Evolutionary conservation across 2,329 filamentous ascomycete species (phyloP).

Genomic region (Neofusicoccum ribis): DNA sequence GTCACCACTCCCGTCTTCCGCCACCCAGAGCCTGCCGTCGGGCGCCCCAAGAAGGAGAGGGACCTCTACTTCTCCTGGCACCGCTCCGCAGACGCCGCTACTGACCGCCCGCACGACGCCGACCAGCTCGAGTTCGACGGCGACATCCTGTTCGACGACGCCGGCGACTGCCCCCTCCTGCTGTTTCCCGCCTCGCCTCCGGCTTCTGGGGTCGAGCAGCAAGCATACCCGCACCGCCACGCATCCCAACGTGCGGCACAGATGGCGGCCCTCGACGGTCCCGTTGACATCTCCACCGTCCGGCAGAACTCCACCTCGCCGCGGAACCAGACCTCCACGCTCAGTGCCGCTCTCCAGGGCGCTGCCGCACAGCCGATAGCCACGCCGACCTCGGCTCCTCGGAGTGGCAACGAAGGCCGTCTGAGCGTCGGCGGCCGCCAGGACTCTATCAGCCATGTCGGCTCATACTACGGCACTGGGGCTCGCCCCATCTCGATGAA

Average conservation of each 20-base stretch:
- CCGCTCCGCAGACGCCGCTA: slow-evolving; percentile 36
- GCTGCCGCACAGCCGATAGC: slow-evolving; percentile 29
- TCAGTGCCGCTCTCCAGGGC: slow-evolving; percentile 61
- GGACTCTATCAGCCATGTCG: slow-evolving; percentile 54
- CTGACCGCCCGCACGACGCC: slow-evolving; percentile 29
- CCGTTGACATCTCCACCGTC: slow-evolving; percentile 60
- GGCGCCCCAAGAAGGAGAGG: slow-evolving; percentile 45
- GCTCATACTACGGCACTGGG: slow-evolving; percentile 58
- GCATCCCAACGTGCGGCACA: neutral
- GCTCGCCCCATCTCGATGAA: slow-evolving; percentile 63
- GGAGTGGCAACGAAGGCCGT: slow-evolving; percentile 32
- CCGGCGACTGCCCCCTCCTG: slow-evolving; percentile 43
- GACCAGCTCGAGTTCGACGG: slow-evolving; percentile 31
- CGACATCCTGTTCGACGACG: slow-evolving; percentile 43
- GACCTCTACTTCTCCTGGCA: slow-evolving; percentile 47
- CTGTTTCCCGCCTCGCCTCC: slow-evolving; percentile 39
- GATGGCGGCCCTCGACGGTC: slow-evolving; percentile 29
- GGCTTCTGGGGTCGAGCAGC: neutral
- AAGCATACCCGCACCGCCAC: neutral
- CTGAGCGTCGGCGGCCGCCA: slow-evolving; percentile 45
- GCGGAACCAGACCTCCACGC: slow-evolving; percentile 62
- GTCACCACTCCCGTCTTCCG: slow-evolving; percentile 24
- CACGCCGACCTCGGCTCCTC: slow-evolving; percentile 45
- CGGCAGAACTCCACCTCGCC: slow-evolving; percentile 60
- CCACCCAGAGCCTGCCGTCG: slow-evolving; percentile 35